Conservation (phyloP, 1,284 basidiomycete species). For the Tremellales sp. region DNA sequence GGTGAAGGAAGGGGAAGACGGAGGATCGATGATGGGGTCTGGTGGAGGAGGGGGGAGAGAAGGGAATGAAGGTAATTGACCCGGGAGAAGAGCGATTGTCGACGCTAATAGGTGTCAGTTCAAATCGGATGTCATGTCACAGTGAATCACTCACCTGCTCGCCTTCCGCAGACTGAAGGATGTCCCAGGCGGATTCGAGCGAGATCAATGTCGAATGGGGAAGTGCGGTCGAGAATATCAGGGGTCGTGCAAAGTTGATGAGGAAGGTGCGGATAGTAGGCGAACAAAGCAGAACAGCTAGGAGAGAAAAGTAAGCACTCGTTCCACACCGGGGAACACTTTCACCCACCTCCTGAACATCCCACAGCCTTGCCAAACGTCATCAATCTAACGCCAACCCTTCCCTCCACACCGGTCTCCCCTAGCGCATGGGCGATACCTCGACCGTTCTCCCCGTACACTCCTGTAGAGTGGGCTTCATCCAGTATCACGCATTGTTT, state of each 20-base stretch:
- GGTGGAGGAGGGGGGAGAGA: constrained; percentile 22
- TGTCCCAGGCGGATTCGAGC: constrained; percentile 70
- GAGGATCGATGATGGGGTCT: constrained; percentile 23
- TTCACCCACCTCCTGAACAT: constrained; percentile 67
- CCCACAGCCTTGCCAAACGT: constrained; percentile 68
- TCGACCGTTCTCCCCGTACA: constrained; percentile 59
- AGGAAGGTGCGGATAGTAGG: constrained; percentile 74
- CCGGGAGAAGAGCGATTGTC: constrained; percentile 19
- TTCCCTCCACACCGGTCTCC: constrained; percentile 21
- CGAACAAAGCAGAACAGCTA: constrained; percentile 75
- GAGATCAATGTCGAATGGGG: constrained; percentile 70
- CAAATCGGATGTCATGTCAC: not conserved
- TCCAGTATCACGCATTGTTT: constrained; percentile 58
- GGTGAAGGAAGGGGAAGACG: constrained; percentile 26
- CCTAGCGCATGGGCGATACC: constrained; percentile 52
- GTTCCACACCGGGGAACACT: not conserved
- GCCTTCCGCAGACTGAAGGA: constrained; percentile 66
- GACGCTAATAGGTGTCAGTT: constrained; percentile 18
- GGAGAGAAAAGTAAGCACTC: not conserved
- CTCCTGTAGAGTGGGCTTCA: constrained; percentile 85
- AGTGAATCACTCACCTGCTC: constrained; percentile 50
- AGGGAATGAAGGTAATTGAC: constrained; percentile 22
- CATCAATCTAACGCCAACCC: constrained; percentile 54
- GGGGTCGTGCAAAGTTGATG: constrained; percentile 85
- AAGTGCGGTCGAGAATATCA: constrained; percentile 85